Base-by-base conservation (phyloP, 495 filamentous ascomycete species). In the Podospora conica region DNA sequence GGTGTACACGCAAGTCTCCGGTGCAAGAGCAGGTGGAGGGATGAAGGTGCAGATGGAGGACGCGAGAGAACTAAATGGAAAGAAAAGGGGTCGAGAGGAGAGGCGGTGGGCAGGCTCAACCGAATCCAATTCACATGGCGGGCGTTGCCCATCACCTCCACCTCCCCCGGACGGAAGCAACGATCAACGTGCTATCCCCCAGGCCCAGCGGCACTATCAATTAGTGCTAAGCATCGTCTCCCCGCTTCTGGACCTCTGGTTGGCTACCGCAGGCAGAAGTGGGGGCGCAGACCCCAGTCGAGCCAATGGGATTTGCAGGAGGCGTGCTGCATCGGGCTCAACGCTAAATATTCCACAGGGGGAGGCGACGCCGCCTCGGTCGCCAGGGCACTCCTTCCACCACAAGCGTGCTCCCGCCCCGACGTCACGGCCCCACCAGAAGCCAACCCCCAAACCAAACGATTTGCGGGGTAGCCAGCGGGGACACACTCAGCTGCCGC, bases 281-380 rank as follows among this genome's bases (percentile, higher is more conserved):
- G 67, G 70, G 53, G 55, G 20, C 9, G 0, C 4, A 2, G 10
- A 8, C 4, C 3, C n/a, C 2, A 8, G n/a, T 53, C 18, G 6
- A 22, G 63, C 73, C 67, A 75, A 75, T 75, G 28, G 28, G 3
- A 53, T 6, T 12, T 68, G 69, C 71, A 71, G 68, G 7, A 25
- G 23, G 21, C 20, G 10, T 48, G 23, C 28, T 25, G n/a, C 57
- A 58, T 40, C 54, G 58, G 63, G 60, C 60, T 60, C 22, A 48
- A 56, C 23, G 24, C 53, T n/a, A 48, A 48, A 48, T 48, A n/a
- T 48, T 48, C 18, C 18, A 48, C 53, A 27, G 40, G 25, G 25
- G 23, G 61, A 27, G 31, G 23, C 23, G 53, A 27, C 53, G 53
- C 25, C 62, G 58, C 18, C 7, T 48, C 40, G 8, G 40, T 48